Percentiles rank a stretch among this genome's conserved stretches.
These are phyloP conservation scores for Eucommia ulmoides DNA, from an alignment of 257 asterid genomes.

Conservation along the genomic window DNA sequence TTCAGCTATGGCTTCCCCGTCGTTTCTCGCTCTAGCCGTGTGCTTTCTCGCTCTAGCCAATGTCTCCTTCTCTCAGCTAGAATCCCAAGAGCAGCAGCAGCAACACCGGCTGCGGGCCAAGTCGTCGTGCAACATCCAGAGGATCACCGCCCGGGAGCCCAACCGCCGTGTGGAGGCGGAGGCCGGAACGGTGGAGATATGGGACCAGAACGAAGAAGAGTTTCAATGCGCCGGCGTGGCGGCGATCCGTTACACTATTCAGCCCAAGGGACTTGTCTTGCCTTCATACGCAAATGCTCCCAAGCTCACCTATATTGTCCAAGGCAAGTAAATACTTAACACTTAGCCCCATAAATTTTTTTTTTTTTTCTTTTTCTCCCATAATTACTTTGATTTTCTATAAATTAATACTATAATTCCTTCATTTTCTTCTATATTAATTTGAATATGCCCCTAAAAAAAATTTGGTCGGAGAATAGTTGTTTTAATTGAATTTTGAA, in stretches of 20 bases:
- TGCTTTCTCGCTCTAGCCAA: slow-evolving; percentile 10
- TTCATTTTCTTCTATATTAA: no score
- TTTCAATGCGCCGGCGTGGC: slow-evolving; percentile 40
- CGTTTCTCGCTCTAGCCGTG: slow-evolving; percentile 8
- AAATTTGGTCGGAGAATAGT: neutral
- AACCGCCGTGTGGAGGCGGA: slow-evolving; percentile 13
- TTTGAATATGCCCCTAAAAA: neutral
- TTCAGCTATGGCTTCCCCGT: neutral
- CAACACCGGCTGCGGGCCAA: slow-evolving; percentile 39
- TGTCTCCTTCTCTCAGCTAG: slow-evolving; percentile 16
- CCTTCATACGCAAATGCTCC: slow-evolving; percentile 45
- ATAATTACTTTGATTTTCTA: no score
- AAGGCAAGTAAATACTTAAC: slow-evolving; percentile 17
- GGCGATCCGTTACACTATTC: slow-evolving; percentile 20
- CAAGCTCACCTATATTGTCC: slow-evolving; percentile 27
- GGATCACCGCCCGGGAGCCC: slow-evolving; percentile 36
- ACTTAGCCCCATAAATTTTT: neutral
- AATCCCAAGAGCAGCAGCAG: slow-evolving; percentile 20
- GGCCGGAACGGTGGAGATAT: slow-evolving; percentile 36
- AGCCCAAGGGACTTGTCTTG: slow-evolving; percentile 35
- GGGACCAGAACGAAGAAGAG: slow-evolving; percentile 19
- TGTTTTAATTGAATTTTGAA: neutral
- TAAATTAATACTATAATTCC: no score
- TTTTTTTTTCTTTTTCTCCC: no score
- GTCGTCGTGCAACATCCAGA: slow-evolving; percentile 29